Evolutionary conservation across 371 early-diverging fungal species (phyloP).

Genomic region (Dichotomocladium elegans): DNA sequence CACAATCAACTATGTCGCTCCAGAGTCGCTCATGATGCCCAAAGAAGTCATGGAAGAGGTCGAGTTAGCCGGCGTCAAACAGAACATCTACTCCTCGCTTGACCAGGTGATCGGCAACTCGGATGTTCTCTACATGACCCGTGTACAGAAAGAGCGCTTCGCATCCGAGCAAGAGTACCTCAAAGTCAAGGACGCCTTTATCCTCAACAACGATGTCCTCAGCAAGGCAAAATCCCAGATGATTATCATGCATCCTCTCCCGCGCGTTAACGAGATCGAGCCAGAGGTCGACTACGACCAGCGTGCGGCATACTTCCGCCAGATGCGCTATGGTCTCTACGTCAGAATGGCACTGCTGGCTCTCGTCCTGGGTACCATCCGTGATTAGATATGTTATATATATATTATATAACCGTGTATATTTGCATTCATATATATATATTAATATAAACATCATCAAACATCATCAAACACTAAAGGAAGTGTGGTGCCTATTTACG

Average conservation of each 20-base stretch:
- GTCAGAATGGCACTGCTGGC: conserved; percentile 96
- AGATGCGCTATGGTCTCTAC: conserved; percentile 96
- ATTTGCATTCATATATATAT: no score
- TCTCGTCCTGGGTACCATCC: conserved; percentile 61
- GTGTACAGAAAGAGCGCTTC: conserved; percentile 96
- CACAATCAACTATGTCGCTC: conserved; percentile 90
- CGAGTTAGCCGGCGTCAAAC: conserved; percentile 59
- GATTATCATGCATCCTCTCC: conserved; percentile 98
- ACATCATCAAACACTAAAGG: not conserved
- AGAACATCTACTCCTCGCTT: conserved; percentile 69
- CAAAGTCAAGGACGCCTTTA: conserved; percentile 69
- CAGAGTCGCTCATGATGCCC: conserved; percentile 83
- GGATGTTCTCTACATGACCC: conserved; percentile 96
- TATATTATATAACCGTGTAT: no score
- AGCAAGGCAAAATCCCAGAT: conserved; percentile 89
- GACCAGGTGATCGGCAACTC: conserved; percentile 79
- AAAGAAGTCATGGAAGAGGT: conserved; percentile 79
- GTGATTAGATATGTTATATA: no score
- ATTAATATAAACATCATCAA: not conserved
- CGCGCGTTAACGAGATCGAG: conserved; percentile 93
- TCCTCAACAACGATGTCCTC: conserved; percentile 83
- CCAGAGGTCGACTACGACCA: conserved; percentile 96
- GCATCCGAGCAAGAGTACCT: conserved; percentile 74
- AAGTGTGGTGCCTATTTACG: not conserved
- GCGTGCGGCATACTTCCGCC: conserved; percentile 96